Percentiles rank a stretch among this genome's conserved stretches.
Evolutionary conservation across 2,329 filamentous ascomycete species (phyloP).

Genomic region (Talaromyces sp.): DNA sequence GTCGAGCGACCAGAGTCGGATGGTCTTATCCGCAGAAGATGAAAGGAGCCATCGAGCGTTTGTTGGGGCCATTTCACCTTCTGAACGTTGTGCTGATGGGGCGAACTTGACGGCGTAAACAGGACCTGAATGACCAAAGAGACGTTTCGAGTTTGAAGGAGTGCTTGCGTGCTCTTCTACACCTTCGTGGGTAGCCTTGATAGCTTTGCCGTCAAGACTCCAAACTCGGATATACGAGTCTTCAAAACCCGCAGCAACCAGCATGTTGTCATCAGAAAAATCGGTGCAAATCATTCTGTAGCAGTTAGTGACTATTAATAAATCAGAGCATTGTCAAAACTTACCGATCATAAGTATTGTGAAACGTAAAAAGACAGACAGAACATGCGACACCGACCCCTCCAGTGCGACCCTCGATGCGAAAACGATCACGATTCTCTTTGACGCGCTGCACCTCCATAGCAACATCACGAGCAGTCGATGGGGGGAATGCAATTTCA

Average conservation of each 20-base stretch:
- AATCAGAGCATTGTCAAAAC: conserved; percentile 25
- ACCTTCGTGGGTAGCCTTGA: conserved; percentile 64
- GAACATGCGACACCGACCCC: conserved; percentile 80
- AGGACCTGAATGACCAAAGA: conserved; percentile 84
- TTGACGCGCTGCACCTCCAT: conserved; percentile 93
- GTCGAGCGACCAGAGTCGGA: conserved; percentile 90
- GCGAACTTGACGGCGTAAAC: conserved; percentile 91
- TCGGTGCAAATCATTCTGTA: conserved; percentile 83
- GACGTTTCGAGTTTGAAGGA: conserved; percentile 67
- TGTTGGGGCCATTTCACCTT: conserved; percentile 53
- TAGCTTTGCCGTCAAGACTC: conserved; percentile 79
- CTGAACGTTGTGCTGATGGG: conserved; percentile 56
- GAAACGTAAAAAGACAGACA: conserved; percentile 96
- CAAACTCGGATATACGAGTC: conserved; percentile 96
- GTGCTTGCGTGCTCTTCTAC: conserved; percentile 56
- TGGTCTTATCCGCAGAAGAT: conserved; percentile 78
- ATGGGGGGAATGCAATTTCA: conserved; percentile 81
- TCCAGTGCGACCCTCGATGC: conserved; percentile 77
- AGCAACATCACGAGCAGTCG: conserved; percentile 81
- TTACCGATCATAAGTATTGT: conserved; percentile 89
- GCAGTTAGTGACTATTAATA: conserved; percentile 22
- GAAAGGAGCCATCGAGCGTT: conserved; percentile 77
- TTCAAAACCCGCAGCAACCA: conserved; percentile 83
- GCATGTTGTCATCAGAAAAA: conserved; percentile 84
- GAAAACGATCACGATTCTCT: conserved; percentile 88